These are phyloP conservation scores for Nigrospora oryzae DNA, from an alignment of 2,329 filamentous ascomycete genomes.

Conservation along the genomic window DNA sequence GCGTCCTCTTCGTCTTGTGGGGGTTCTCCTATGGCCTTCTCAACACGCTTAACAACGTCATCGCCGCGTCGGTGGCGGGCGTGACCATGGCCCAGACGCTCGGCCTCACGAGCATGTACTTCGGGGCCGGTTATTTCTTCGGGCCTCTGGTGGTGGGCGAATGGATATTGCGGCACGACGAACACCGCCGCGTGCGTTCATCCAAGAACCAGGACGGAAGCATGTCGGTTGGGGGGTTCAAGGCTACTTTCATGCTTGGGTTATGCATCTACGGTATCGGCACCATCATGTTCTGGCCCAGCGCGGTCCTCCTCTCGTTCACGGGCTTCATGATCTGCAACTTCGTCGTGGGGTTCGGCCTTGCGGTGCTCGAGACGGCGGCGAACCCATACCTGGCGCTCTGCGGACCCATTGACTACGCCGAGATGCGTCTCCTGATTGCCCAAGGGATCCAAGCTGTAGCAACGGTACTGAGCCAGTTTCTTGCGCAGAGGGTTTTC, in stretches of 20 bases:
- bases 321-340: slow-evolving; percentile 68
- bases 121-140: slow-evolving; percentile 60
- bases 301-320: slow-evolving; percentile 65
- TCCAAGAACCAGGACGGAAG: slow-evolving; percentile 21
- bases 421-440: slow-evolving; percentile 66
- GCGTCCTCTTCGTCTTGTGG: slow-evolving; percentile 80
- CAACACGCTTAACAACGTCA: slow-evolving; percentile 68
- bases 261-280: slow-evolving; percentile 66
- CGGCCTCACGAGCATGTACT: slow-evolving; percentile 63
- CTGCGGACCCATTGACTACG: slow-evolving; percentile 65
- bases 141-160: slow-evolving; percentile 62
- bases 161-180: slow-evolving; percentile 61
- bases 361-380: slow-evolving; percentile 70
- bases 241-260: slow-evolving; percentile 71
- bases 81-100: slow-evolving; percentile 56
- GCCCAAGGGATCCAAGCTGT: slow-evolving; percentile 72
- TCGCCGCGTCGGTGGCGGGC: slow-evolving; percentile 48
- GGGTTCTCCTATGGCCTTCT: slow-evolving; percentile 84
- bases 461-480: slow-evolving; percentile 61
- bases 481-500: slow-evolving; percentile 67
- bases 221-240: slow-evolving; percentile 56
- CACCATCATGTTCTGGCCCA: slow-evolving; percentile 83
- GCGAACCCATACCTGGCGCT: slow-evolving; percentile 68
- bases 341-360: slow-evolving; percentile 69
- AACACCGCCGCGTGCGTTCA: slow-evolving; percentile 35